Evolutionary conservation across 176 grass and related monocot species (phyloP).

Genomic region (Sorghum bicolor): Sorghum_bicolor_NCBIv3 NC_012870.2:74155501-74156000

Average conservation of each 20-base stretch:
- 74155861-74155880: slow-evolving; percentile 9
- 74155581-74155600: slow-evolving; percentile 31
- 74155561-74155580: slow-evolving; percentile 42
- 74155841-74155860: neutral
- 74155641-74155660: neutral
- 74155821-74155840: neutral
- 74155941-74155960: slow-evolving; percentile 41
- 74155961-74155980: slow-evolving; percentile 35
- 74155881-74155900: slow-evolving; percentile 45
- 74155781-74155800: neutral
- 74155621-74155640: slow-evolving; percentile 9
- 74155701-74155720: slow-evolving; percentile 7
- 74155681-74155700: neutral
- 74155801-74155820: neutral
- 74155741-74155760: neutral
- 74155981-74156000: slow-evolving; percentile 40
- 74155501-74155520: slow-evolving; percentile 30
- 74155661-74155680: neutral
- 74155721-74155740: neutral
- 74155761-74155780: neutral
- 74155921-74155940: slow-evolving; percentile 18
- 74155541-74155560: slow-evolving; percentile 21
- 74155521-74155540: slow-evolving; percentile 30
- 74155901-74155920: slow-evolving; percentile 41
- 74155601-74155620: slow-evolving; percentile 17